Evolutionary conservation across 2,329 filamentous ascomycete genomes (phyloP), one percentile per base, ranked within the genome.

Genomic region (Zymoseptoria brevis): DNA sequence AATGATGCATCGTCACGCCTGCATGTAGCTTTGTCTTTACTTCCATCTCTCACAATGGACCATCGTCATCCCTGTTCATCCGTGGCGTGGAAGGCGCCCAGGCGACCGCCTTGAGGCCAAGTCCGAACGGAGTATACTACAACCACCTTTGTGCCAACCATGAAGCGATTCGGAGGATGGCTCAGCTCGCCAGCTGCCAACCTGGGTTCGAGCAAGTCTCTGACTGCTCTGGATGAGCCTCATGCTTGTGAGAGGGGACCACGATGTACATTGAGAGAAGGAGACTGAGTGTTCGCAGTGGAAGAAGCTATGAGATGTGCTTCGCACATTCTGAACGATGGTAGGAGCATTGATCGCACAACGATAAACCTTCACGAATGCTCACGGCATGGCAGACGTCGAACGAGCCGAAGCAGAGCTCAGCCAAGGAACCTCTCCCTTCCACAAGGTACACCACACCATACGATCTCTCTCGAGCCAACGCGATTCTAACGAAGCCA

Each of bases 361-460:
- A 16, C 29, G 6, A n/a, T 41, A 30, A 8, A 9, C 24, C 30
- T 41, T 48, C n/a, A 57, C 50, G 26, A 2, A 41, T 50, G 59
- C 62, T 64, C 66, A 70, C 73, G 59, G 70, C 21, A 50, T 19
- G 48, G 8, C 50, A 69, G 90, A 97, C 75, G 87, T 97, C 61
- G 88, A 90, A 41, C 86, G 84, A 48, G 94, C 94, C 5, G 89
- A 95, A 75, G 79, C 80, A 61, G 84, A 85, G 50, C 80, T 96
- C 41, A 81, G 82, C 55, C 82, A 87, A 65, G 87, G 88, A 51
- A 81, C 83, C 66, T 96, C 92, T 5, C 84, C 89, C n/a, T 97
- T 95, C 71, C 94, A 99, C 75, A 84, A 85, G 76, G 83, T 85
- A 50, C 8, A 45, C 19, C 41, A 26, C 29, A 55, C 48, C 16